phyloP scores from a whole-genome alignment of 225 moss, liverwort and hornwort species.

The Pseudoscleropodium purum region DNA sequence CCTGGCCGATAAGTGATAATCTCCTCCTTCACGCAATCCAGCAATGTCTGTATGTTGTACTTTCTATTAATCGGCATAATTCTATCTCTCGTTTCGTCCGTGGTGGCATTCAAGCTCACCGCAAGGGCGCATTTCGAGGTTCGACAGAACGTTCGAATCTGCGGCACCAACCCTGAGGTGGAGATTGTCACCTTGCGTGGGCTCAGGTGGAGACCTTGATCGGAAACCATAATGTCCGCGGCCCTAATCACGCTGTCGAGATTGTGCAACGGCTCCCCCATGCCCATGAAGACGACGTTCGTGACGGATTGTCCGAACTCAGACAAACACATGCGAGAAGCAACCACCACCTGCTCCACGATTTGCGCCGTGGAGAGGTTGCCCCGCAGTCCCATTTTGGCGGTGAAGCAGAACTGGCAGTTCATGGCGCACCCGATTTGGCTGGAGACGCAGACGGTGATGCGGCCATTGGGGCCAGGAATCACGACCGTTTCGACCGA shows the following conservation, averaged over 20 bases:
- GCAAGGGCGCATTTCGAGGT: conserved; percentile 65
- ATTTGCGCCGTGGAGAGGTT: conserved; percentile 75
- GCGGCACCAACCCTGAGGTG: conserved; percentile 75
- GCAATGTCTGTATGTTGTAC: conserved; percentile 41
- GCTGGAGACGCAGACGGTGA: conserved; percentile 90
- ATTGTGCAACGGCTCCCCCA: conserved; percentile 95
- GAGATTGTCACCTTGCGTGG: conserved; percentile 78
- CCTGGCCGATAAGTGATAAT: conserved; percentile 25
- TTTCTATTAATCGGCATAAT: conserved; percentile 92
- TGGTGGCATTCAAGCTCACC: conserved; percentile 88
- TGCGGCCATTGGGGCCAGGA: conserved; percentile 57
- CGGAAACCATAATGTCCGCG: conserved; percentile 77
- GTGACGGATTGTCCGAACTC: conserved; percentile 46
- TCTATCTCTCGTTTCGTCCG: conserved; percentile 46
- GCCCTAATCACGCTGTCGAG: conserved; percentile 62
- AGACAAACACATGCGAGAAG: conserved; percentile 48
- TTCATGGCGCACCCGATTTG: conserved; percentile 97
- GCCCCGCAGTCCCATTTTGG: conserved; percentile 76
- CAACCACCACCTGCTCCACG: conserved; percentile 81
- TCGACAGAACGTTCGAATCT: conserved; percentile 57
- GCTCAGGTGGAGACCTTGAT: conserved; percentile 66
- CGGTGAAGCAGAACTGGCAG: conserved; percentile 90
- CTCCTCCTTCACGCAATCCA: conserved; percentile 59
- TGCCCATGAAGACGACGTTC: conserved; percentile 95
- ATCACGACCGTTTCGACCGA: conserved; percentile 76